A percentile compares a stretch with the other conserved stretches of the same genome.
Evolutionary conservation across 2,329 filamentous ascomycete genomes (phyloP).

Genomic region (Hirsutella minnesotensis): DNA sequence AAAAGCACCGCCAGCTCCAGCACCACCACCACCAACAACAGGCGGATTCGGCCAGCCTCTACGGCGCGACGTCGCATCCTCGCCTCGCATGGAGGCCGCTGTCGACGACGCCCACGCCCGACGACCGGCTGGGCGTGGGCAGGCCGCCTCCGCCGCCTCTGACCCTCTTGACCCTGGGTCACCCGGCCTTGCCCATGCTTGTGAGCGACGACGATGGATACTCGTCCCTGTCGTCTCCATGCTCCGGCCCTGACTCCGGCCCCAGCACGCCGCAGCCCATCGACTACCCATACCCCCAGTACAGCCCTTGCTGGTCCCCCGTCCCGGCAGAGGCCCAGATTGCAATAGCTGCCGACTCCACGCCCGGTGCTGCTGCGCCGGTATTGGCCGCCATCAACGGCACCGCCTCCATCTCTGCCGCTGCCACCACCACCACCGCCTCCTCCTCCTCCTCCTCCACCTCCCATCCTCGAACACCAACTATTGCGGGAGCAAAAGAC

Average conservation of each 20-base stretch:
- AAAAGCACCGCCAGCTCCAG: too few species aligned
- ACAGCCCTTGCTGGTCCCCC: background rate
- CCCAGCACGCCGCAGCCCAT: conserved; percentile 1
- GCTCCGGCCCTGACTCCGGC: background rate
- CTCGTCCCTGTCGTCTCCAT: background rate
- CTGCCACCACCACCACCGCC: background rate
- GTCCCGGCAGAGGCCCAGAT: background rate
- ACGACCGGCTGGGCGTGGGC: background rate
- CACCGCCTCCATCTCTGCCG: background rate
- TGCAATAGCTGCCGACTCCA: background rate
- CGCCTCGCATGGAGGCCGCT: background rate
- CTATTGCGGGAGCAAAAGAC: too few species aligned
- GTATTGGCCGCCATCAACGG: conserved; percentile 1
- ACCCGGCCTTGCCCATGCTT: too few species aligned
- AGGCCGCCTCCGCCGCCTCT: background rate
- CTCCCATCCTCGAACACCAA: background rate
- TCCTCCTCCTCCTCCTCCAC: background rate
- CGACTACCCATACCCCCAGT: background rate
- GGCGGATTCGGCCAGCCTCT: background rate
- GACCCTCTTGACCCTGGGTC: background rate
- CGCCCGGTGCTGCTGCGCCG: background rate
- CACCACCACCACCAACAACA: too few species aligned
- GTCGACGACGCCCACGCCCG: background rate
- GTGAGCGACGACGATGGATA: too few species aligned
- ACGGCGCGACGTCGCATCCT: background rate